These are phyloP conservation scores for Boletus vinaceobasis DNA, from an alignment of 768 basidiomycete genomes.

Conservation along the genomic window DNA sequence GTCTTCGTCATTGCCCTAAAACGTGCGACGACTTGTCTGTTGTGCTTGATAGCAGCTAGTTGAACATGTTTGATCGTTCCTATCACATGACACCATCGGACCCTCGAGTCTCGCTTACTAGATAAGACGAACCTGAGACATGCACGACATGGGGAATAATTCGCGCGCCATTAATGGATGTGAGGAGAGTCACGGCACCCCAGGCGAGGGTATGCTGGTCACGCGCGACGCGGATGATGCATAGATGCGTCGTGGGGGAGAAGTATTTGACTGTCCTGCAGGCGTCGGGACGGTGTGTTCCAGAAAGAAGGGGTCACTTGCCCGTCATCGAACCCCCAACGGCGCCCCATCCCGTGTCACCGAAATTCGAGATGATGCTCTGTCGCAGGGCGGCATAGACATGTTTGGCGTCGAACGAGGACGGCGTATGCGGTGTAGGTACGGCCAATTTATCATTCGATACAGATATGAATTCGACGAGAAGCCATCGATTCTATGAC, in stretches of 20 bases:
- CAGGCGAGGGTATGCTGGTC: conserved; percentile 78
- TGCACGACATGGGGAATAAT: conserved; percentile 78
- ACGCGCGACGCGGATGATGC: conserved; percentile 81
- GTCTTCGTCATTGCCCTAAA: conserved; percentile 54
- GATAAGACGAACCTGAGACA: conserved; percentile 59
- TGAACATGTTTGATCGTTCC: conserved; percentile 89
- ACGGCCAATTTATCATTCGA: conserved; percentile 17
- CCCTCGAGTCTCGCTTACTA: neutral
- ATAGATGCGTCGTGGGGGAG: conserved; percentile 77
- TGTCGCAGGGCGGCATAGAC: conserved; percentile 69
- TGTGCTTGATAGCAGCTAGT: conserved; percentile 70
- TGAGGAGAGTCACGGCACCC: conserved; percentile 73
- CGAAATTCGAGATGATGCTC: conserved; percentile 69
- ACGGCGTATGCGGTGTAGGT: neutral
- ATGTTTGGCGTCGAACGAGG: conserved; percentile 53
- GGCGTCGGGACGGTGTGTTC: neutral
- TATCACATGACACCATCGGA: conserved; percentile 25
- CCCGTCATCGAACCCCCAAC: conserved; percentile 70
- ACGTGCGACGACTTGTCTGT: conserved; percentile 66
- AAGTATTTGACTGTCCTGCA: conserved; percentile 73
- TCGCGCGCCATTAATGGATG: conserved; percentile 51
- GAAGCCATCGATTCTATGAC: conserved; percentile 78
- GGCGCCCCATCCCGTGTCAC: conserved; percentile 84
- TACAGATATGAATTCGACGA: conserved; percentile 75
- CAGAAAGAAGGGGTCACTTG: conserved; percentile 29